These are phyloP conservation scores for Plantago lanceolata DNA, from an alignment of 305 asterid genomes.

Conservation along the genomic window DNA sequence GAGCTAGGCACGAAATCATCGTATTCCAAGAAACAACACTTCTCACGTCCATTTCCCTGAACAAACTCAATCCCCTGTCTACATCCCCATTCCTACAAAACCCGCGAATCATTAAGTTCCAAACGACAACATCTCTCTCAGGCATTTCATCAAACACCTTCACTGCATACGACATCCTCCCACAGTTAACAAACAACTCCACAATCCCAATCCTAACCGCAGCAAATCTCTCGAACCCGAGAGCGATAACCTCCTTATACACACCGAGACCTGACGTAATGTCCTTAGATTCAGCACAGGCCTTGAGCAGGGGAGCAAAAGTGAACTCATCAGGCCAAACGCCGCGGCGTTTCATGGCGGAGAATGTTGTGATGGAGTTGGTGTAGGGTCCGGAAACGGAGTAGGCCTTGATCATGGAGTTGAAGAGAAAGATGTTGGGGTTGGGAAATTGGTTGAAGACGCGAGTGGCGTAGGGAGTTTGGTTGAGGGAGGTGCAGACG, in stretches of 20 bases:
- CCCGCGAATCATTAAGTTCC: conserved; percentile 68
- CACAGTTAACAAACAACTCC: conserved; percentile 41
- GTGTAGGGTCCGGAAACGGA: conserved; percentile 43
- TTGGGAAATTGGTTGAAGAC: conserved; percentile 39
- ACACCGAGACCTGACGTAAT: conserved; percentile 37
- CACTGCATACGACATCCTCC: conserved; percentile 40
- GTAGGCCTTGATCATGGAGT: conserved; percentile 54
- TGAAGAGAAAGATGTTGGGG: conserved; percentile 58
- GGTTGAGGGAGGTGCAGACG: conserved; percentile 39
- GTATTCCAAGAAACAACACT: conserved; percentile 58
- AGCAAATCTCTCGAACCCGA: conserved; percentile 45
- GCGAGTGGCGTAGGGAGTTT: conserved; percentile 43
- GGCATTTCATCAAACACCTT: conserved; percentile 61
- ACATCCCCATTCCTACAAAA: conserved; percentile 43
- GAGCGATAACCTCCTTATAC: conserved; percentile 38
- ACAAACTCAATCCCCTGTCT: conserved; percentile 40
- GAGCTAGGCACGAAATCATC: conserved; percentile 49
- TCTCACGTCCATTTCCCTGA: conserved; percentile 46
- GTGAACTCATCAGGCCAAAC: conserved; percentile 62
- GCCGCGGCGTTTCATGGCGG: conserved; percentile 42
- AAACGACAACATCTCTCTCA: conserved; percentile 46
- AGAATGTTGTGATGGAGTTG: conserved; percentile 33
- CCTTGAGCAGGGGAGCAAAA: conserved; percentile 53
- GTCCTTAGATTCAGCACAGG: conserved; percentile 42
- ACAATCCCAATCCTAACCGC: conserved; percentile 41